Evolutionary conservation across 805 yeast species (phyloP), one percentile per base, ranked within the genome.

Genomic region (Vanderwaltozyma yarrowii): DNA sequence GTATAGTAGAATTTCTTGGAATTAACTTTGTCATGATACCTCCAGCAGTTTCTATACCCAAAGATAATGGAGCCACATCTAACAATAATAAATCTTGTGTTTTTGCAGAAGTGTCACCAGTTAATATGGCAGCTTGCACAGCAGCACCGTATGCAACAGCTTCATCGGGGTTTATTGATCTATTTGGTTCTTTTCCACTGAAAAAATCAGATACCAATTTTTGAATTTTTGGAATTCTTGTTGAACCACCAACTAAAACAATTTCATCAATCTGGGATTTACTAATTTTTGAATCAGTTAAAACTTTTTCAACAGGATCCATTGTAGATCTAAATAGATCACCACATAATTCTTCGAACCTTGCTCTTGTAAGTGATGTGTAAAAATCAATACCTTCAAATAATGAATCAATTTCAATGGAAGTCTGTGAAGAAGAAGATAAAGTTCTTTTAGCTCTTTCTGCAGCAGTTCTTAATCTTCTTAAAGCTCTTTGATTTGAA

Each of bases 101-200:
- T 80, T 86, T 84, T 47, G 94, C 78, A 30, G 95, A 85, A 54
- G 88, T 79, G 69, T 87, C 95, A 70, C 96, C 96, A 44, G 95
- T 76, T 62, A 87, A 75, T 62, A 87, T 86, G 52, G 95, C 95
- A 50, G 95, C 95, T 73, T 86, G 96, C 53, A 86, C 95, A 45
- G 95, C 95, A 54, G 96, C 96, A 80, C 96, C 95, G 71, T 86
- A 87, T 56, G 96, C 96, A 67, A 86, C 96, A 58, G 96, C 95
- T 72, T 86, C 96, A 74, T 87, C 96, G 52, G 96, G 95, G 79
- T 86, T 86, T 67, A 86, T 86, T 40, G 95, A 83, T 71, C 78
- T 82, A 75, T 84, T 84, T 67, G 94, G 94, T 70, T 86, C 94
- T 73, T 86, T 87, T 62, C 95, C 95, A 69, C 86, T 83, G 79